Base-by-base conservation (phyloP, 1,284 basidiomycete species). In the Cryptococcus depauperatus region DNA sequence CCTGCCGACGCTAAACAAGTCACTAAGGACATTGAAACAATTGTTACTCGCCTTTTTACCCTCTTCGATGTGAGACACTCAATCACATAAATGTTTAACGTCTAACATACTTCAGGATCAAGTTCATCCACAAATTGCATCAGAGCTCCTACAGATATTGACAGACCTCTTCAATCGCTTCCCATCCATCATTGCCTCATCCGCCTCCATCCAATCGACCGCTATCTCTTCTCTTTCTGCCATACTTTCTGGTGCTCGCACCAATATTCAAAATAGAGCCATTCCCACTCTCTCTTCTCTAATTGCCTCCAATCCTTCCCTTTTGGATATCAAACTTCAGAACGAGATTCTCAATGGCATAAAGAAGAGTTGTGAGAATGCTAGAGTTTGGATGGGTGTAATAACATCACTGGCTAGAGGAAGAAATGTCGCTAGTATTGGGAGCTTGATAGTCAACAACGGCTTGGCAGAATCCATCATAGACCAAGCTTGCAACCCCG, bases 151-250 rank as follows among this genome's bases (percentile, higher is more conserved):
- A 10, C 84, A 91, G 33, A 91, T 93, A 47, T 76, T 97, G 16
- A 83, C 87, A 8, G 93, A 96, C 63, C 79, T 97, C 51, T 87
- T 92, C 65, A 78, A 78, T 50, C 83, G 91, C 34, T 93, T 93
- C 75, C 71, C 75, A 28, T 78, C 55, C 44, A 47, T 84, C 51
- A 72, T 88, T n/a, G 72, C 81, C 4, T 75, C 77, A 46, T 74
- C 79, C 5, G 64, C 58, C 1, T 43, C 57, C 4, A 54, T 77
- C 1, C 76, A 78, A 47, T 60, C 59, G 13, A 61, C 80, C 14
- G 83, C 87, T 3, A 74, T 95, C 11, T 68, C 75, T 11, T 79
- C 83, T 14, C 78, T 95, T 37, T 79, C 82, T 0, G 82, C 84
- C 29, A 77, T 93, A 23, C 77, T 95, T 22, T 75, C 76, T 8